These are phyloP conservation scores for Calonectria pseudoturangicola DNA, from an alignment of 2,329 filamentous ascomycete species.

Conservation along the genomic window DNA sequence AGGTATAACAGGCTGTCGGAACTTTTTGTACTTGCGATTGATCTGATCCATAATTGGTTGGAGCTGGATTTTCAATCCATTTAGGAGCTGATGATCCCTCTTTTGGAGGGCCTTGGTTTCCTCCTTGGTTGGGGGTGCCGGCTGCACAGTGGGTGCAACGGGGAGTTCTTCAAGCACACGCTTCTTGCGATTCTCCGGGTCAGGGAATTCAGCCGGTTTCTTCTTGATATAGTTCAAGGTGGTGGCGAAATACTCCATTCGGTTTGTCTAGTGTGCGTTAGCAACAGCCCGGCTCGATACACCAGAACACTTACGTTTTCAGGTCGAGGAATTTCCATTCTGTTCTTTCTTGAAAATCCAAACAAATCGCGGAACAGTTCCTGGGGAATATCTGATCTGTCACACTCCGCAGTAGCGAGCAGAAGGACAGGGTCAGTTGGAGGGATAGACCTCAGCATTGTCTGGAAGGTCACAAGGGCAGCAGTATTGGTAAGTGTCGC, in stretches of 20 bases:
- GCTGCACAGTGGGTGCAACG: conserved; percentile 82
- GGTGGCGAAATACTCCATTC: conserved; percentile 86
- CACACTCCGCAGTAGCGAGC: conserved; percentile 87
- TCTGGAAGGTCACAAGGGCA: conserved; percentile 87
- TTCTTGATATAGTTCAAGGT: conserved; percentile 86
- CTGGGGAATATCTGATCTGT: conserved; percentile 75
- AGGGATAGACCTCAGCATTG: conserved; percentile 87
- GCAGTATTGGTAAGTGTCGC: conserved; percentile 76
- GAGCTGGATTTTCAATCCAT: conserved; percentile 89
- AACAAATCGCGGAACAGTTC: conserved; percentile 86
- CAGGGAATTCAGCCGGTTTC: conserved; percentile 89
- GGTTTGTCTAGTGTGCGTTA: conserved; percentile 67
- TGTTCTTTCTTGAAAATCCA: conserved; percentile 87
- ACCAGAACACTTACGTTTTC: conserved; percentile 69
- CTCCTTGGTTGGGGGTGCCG: conserved; percentile 81
- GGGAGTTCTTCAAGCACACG: conserved; percentile 86
- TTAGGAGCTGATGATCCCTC: conserved; percentile 88
- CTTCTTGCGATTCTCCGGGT: conserved; percentile 90
- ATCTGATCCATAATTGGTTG: conserved; percentile 99
- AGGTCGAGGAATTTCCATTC: conserved; percentile 81
- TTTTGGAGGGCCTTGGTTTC: conserved; percentile 88
- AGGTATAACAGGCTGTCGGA: conserved; percentile 86
- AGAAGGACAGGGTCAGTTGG: conserved; percentile 93
- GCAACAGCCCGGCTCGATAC: background rate
- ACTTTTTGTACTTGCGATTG: conserved; percentile 91